A percentile compares a stretch with the other conserved stretches of the same genome.
Evolutionary conservation across 768 basidiomycete species (phyloP).

Genomic region (Xerocomus spinulosus): DNA sequence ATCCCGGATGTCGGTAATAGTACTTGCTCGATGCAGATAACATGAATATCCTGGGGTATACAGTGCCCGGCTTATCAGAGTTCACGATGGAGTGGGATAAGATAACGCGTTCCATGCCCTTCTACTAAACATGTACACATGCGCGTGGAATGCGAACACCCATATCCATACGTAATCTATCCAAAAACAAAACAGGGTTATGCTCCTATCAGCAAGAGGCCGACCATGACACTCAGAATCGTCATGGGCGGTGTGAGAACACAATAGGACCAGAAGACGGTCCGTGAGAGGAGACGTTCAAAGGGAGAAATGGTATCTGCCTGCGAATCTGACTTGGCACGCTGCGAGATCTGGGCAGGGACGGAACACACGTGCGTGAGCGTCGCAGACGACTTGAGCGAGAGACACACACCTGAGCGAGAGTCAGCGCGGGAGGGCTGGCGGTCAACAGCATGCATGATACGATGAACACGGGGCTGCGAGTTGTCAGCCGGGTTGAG

Average conservation of each 20-base stretch:
- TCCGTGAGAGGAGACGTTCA: slow-evolving; percentile 84
- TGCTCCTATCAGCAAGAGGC: slow-evolving; percentile 57
- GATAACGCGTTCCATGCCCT: not conserved
- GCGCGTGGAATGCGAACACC: not conserved
- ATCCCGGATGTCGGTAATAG: too few species aligned
- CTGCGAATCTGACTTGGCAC: slow-evolving; percentile 1
- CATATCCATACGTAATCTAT: not conserved
- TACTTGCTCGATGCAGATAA: too few species aligned
- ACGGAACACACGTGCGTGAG: not conserved
- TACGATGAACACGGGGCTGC: slow-evolving; percentile 82
- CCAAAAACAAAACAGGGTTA: slow-evolving; percentile 18
- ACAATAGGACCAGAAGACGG: slow-evolving; percentile 92
- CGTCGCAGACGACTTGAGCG: not conserved
- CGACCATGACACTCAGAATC: slow-evolving; percentile 70
- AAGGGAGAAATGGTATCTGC: slow-evolving; percentile 38
- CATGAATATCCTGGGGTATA: too few species aligned
- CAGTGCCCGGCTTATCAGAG: too few species aligned
- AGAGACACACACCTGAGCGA: slow-evolving; percentile 47
- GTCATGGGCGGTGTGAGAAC: slow-evolving; percentile 84
- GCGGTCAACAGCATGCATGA: slow-evolving; percentile 78
- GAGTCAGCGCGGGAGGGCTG: slow-evolving; percentile 75
- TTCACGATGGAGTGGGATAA: too few species aligned
- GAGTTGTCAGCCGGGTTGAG: not conserved
- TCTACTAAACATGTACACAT: not conserved
- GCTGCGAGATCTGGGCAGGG: slow-evolving; percentile 20